phyloP scores from a whole-genome alignment of 177 flowering plant genomes.

The Telopea speciosissima region DNA sequence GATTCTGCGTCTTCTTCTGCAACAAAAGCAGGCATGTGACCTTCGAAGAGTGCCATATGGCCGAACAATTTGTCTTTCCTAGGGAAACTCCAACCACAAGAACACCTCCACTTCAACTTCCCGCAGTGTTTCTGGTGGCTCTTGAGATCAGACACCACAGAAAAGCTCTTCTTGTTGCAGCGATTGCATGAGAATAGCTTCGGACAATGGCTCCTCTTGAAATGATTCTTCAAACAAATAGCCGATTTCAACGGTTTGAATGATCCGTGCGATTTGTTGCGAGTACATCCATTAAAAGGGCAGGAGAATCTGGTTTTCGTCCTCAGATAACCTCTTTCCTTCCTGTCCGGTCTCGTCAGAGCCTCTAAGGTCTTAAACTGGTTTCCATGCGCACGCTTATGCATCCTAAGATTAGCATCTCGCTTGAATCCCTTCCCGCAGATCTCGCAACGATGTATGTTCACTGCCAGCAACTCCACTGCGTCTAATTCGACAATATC shows the following conservation, averaged over 20 bases:
- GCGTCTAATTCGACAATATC: conserved; percentile 70
- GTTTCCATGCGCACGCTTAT: conserved; percentile 85
- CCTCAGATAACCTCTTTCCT: background rate
- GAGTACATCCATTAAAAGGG: conserved; percentile 59
- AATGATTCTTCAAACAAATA: conserved; percentile 73
- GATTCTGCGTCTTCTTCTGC: conserved; percentile 22
- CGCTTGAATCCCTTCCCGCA: conserved; percentile 93
- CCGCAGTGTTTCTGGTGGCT: conserved; percentile 79
- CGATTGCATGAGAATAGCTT: conserved; percentile 61
- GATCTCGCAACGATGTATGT: conserved; percentile 61
- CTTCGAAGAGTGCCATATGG: conserved; percentile 77
- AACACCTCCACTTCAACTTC: conserved; percentile 59
- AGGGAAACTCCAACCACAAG: conserved; percentile 77
- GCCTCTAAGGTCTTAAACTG: conserved; percentile 68
- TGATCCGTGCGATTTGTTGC: conserved; percentile 55
- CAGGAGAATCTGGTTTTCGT: conserved; percentile 50
- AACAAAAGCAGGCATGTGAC: conserved; percentile 65
- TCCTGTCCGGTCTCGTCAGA: conserved; percentile 45
- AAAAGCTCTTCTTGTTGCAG: conserved; percentile 75
- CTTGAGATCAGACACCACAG: conserved; percentile 69
- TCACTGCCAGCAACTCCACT: conserved; percentile 64
- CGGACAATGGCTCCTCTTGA: conserved; percentile 84
- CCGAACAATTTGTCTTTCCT: conserved; percentile 80
- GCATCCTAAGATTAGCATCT: conserved; percentile 90
- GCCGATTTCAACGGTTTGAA: conserved; percentile 71